Evolutionary conservation across 164 flowering plant genomes (phyloP).

Genomic region (Umbellularia californica): DNA sequence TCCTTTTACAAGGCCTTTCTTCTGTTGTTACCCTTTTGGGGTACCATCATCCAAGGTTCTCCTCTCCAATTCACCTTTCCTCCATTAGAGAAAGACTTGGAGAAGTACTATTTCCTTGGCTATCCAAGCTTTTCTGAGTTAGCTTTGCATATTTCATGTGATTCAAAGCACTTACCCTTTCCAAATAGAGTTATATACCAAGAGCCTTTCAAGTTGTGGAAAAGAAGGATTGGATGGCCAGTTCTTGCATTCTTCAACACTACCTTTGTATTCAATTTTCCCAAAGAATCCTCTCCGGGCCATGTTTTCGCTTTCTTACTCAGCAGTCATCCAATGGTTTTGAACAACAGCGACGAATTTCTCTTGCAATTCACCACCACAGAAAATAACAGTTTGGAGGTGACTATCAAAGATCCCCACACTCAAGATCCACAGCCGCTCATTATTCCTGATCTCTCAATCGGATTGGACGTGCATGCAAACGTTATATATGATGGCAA

Average conservation of each 20-base stretch:
- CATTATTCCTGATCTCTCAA: constrained; percentile 19
- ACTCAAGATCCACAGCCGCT: constrained; percentile 15
- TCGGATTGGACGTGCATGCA: constrained; percentile 8
- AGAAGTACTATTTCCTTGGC: background rate
- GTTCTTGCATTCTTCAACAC: constrained; percentile 27
- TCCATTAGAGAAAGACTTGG: background rate
- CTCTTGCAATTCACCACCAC: constrained; percentile 56
- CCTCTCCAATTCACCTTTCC: background rate
- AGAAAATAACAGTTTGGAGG: constrained; percentile 39
- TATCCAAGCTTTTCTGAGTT: background rate
- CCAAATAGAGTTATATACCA: constrained; percentile 7
- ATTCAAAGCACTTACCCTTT: background rate
- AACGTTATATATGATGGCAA: constrained; percentile 32
- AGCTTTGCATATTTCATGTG: constrained; percentile 12
- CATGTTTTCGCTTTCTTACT: constrained; percentile 54
- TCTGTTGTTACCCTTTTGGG: background rate
- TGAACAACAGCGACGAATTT: constrained; percentile 36
- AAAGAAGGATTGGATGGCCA: background rate
- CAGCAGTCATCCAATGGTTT: constrained; percentile 18
- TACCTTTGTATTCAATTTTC: constrained; percentile 23
- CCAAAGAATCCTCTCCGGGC: constrained; percentile 27
- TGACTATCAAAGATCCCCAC: constrained; percentile 31
- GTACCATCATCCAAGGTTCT: background rate
- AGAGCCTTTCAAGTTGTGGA: constrained; percentile 10
- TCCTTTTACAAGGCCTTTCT: background rate